Percentiles rank a stretch among this genome's conserved stretches.
These are phyloP conservation scores for Diaporthe capsici DNA, from an alignment of 2,329 filamentous ascomycete species.

Conservation along the genomic window DNA sequence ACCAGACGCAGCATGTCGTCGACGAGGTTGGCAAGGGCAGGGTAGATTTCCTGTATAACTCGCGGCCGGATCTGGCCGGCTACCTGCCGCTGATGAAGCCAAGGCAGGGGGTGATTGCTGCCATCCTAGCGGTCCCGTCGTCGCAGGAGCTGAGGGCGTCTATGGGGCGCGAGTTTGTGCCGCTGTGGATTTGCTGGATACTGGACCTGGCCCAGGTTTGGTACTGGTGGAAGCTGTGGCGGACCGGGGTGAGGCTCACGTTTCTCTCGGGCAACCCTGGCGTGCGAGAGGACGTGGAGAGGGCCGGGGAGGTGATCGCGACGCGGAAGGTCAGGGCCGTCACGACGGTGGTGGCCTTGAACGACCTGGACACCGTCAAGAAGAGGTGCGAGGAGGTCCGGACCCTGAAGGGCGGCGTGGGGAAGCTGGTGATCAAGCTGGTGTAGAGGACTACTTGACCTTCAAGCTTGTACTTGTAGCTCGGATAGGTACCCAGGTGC, in stretches of 20 bases:
- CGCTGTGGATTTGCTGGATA: constrained; percentile 52
- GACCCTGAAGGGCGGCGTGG: constrained; percentile 58
- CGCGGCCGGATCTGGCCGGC: constrained; percentile 56
- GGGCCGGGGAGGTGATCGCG: constrained; percentile 56
- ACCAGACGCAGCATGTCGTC: constrained; percentile 57
- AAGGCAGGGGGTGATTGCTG: constrained; percentile 56
- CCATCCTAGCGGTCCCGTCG: constrained; percentile 56
- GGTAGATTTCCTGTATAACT: constrained; percentile 67
- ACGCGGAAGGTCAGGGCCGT: constrained; percentile 59
- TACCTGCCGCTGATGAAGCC: constrained; percentile 58
- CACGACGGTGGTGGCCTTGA: constrained; percentile 56
- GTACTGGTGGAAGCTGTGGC: constrained; percentile 58
- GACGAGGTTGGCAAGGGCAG: constrained; percentile 55
- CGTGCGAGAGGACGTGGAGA: constrained; percentile 58
- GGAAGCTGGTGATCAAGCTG: constrained; percentile 57
- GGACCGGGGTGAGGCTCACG: constrained; percentile 60
- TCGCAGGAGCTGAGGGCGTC: constrained; percentile 49
- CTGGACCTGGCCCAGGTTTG: constrained; percentile 52
- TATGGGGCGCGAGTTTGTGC: constrained; percentile 51
- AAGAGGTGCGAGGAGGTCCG: constrained; percentile 57
- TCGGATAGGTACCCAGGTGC: too few species aligned
- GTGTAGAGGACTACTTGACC: background rate
- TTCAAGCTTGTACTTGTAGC: too few species aligned
- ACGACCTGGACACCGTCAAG: constrained; percentile 59
- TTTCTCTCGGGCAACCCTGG: constrained; percentile 61